Conservation (phyloP, 768 basidiomycete genomes). For the Hirschioporus abietinus region DNA sequence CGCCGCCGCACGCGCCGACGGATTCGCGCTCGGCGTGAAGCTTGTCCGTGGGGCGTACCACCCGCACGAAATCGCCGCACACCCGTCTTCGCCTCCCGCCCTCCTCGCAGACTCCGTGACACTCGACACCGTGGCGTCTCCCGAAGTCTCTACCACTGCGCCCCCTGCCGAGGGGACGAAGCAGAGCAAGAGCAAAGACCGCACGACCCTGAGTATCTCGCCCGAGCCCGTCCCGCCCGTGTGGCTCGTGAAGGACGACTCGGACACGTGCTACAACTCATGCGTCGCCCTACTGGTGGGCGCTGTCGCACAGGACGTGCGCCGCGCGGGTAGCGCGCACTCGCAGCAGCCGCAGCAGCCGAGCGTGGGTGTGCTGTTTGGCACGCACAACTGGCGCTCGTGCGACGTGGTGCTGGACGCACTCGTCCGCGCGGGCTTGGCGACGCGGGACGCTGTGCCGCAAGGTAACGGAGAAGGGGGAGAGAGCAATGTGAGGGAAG, state of each 20-base stretch:
- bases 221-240: conserved; percentile 60
- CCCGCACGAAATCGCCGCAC: conserved; percentile 59
- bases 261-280: conserved; percentile 67
- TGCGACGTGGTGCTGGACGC: conserved; percentile 55
- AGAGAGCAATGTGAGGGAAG: conserved; percentile 3
- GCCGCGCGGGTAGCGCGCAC: conserved; percentile 15
- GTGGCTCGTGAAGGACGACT: conserved; percentile 61
- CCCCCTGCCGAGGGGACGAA: background rate
- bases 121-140: background rate
- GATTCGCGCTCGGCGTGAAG: conserved; percentile 82
- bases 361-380: conserved; percentile 69
- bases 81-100: conserved; percentile 17
- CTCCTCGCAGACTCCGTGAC: conserved; percentile 6
- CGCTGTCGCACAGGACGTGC: conserved; percentile 49
- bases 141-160: background rate
- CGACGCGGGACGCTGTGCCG: conserved; percentile 24
- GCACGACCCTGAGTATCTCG: conserved; percentile 44
- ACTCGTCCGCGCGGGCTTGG: conserved; percentile 54
- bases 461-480: conserved; percentile 14
- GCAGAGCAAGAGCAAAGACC: conserved; percentile 8
- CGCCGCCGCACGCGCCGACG: conserved; percentile 54
- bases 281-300: conserved; percentile 54
- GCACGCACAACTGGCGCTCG: conserved; percentile 80
- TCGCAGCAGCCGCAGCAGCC: too few species aligned
- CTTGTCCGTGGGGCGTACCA: conserved; percentile 94